Evolutionary conservation across 768 basidiomycete genomes (phyloP), one percentile per base, ranked within the genome.

Genomic region (Boletus tylopilopsis): DNA sequence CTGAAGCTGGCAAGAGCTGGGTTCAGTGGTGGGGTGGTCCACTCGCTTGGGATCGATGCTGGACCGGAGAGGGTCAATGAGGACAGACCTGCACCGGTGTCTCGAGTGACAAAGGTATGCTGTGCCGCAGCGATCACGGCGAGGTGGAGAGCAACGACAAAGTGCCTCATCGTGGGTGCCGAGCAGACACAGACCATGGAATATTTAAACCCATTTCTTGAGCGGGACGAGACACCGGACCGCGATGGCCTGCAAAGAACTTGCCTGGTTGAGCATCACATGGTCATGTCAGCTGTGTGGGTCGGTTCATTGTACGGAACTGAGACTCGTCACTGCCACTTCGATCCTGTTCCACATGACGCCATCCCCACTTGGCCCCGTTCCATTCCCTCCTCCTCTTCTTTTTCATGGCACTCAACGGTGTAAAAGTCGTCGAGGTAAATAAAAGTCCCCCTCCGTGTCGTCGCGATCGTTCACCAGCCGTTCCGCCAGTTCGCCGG

Each of bases 401-500:
- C 22, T 33, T 22, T 21, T 39, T 7, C 36, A 81, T 81, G 79
- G 72, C 77, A 21, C 67, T 81, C 38, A 54, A 64, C 37, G 78
- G 77, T 19, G 45, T 80, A 44, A 77, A 77, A 51, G 78, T 79
- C 30, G 64, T 80, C 49, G 79, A 81, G 69, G 79, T 69, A 21
- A n/a, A n/a, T n/a, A n/a, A n/a, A n/a, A 16, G 33, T 16, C 33
- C 33, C 33, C n/a, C 33, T 13, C n/a, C 1, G 29, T 12, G 29
- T 29, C 11, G 29, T 11, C 6, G 11, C 4, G 10, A 12, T 27
- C 8, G 11, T 29, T 29, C 10, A 29, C 11, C 29, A 10, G 29
- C 18, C 10, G 2, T 11, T 13, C 24, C 16, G 21, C 10, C 55
- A 91, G 86, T 89, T 91, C 60, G 89, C 84, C 23, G 90, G 89